phyloP scores from a whole-genome alignment of 2,329 filamentous ascomycete species.

The Lasiodiplodia hormozganensis region DNA sequence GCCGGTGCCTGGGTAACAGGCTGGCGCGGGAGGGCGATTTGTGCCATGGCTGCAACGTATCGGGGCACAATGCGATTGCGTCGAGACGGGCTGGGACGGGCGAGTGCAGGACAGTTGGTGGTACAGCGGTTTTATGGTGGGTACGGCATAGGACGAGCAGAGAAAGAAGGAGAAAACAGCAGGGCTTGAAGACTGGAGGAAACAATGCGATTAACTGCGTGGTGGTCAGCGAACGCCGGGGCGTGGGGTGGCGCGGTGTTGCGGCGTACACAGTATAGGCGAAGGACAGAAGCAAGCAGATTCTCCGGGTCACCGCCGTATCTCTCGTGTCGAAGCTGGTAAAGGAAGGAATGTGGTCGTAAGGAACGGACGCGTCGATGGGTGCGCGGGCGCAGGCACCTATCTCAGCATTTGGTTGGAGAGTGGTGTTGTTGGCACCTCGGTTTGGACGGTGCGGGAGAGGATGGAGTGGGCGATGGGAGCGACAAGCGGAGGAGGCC shows the following conservation, averaged over 20 bases:
- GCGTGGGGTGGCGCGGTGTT: background rate
- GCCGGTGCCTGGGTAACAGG: conserved; percentile 43
- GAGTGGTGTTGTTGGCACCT: conserved; percentile 24
- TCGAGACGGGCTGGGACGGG: conserved; percentile 16
- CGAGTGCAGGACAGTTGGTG: conserved; percentile 25
- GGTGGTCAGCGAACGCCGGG: conserved; percentile 11
- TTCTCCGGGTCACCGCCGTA: conserved; percentile 27
- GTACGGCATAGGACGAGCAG: conserved; percentile 23
- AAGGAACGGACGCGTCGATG: conserved; percentile 29
- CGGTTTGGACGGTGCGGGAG: conserved; percentile 24
- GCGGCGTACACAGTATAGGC: conserved; percentile 28
- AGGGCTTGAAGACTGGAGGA: conserved; percentile 15
- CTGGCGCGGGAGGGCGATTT: conserved; percentile 49
- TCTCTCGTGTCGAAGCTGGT: conserved; percentile 25
- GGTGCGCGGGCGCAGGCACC: conserved; percentile 24
- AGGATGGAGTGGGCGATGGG: conserved; percentile 26
- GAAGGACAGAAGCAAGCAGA: conserved; percentile 27
- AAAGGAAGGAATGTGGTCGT: conserved; percentile 28
- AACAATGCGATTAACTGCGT: conserved; percentile 30
- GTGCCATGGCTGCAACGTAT: conserved; percentile 40
- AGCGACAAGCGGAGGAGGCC: conserved; percentile 26
- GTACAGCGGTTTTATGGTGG: conserved; percentile 19
- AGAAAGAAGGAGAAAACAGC: conserved; percentile 17
- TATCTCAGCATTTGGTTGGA: conserved; percentile 28
- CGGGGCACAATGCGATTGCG: conserved; percentile 25